Base-by-base conservation (phyloP, 1,284 basidiomycete species). In the Caloboletus inedulis region DNA sequence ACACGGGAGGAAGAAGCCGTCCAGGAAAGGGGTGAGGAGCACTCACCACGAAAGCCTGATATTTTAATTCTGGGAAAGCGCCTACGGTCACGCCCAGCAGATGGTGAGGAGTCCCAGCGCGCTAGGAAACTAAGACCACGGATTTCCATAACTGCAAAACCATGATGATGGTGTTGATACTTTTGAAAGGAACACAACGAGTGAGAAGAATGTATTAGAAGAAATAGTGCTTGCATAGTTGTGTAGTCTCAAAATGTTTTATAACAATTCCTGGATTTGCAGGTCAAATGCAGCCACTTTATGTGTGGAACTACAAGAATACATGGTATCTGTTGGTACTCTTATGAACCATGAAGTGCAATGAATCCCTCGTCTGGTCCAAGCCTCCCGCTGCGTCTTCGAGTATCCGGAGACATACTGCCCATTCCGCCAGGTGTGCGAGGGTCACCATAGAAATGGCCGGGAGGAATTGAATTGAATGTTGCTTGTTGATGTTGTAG, bases 341-440 rank as follows among this genome's bases (percentile, higher is more conserved):
- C 25, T 43, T 29, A 70, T 2, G 65, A 53, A 27, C 66, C 66
- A 54, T 72, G 67, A 7, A 72, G 58, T 8, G 69, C 6, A 12
- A 71, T 71, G 25, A 68, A 69, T 16, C 69, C 65, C 3, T 71
- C 68, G 1, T 70, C 70, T 3, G 59, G 68, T 33, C 69, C 70
- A 52, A 68, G 37, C 39, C 60, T 58, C 44, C 66, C 66, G 5
- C 56, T 42, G 41, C 71, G 68, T 58, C 73, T 68, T 47, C 70
- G 65, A 34, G 73, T 62, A 45, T 74, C 70, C 16, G 70, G 70
- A 25, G 70, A 70, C 62, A 72, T 73, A n/a, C 44, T 70, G 14
- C 62, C 62, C 62, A 74, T 70, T 36, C 60, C 68, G 21, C 62
- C 62, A 21, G 59, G 47, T n/a, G 49, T 27, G 33, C 59, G 62